These are phyloP conservation scores for Starmerella floricola DNA, from an alignment of 805 yeast species.

Conservation along the genomic window DNA sequence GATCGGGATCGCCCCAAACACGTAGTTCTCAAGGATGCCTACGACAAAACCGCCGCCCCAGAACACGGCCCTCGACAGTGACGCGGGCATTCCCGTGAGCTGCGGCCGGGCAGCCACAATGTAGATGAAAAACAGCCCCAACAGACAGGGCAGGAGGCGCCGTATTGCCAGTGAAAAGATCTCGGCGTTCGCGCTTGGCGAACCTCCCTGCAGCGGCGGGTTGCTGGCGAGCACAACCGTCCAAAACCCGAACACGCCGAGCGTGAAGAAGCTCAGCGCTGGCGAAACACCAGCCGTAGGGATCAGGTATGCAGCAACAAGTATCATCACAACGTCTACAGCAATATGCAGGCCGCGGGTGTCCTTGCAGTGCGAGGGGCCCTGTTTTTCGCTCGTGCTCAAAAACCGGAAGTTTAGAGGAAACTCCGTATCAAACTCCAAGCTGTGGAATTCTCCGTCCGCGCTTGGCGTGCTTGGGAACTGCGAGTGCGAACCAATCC, in stretches of 20 bases:
- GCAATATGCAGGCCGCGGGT: slow-evolving; percentile 47
- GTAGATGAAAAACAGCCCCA: slow-evolving; percentile 64
- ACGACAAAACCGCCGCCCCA: slow-evolving; percentile 82
- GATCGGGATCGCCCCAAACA: slow-evolving; percentile 79
- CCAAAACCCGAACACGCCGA: slow-evolving; percentile 66
- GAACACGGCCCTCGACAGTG: slow-evolving; percentile 32
- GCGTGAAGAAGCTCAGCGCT: slow-evolving; percentile 49
- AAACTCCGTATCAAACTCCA: slow-evolving; percentile 58
- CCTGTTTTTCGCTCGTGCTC: slow-evolving; percentile 25
- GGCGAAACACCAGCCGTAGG: slow-evolving; percentile 32
- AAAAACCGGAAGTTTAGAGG: slow-evolving; percentile 61
- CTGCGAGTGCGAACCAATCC: slow-evolving; percentile 39
- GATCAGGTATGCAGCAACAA: slow-evolving; percentile 33
- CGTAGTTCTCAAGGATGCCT: slow-evolving; percentile 72
- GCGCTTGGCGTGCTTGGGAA: slow-evolving; percentile 42
- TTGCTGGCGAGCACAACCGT: slow-evolving; percentile 71
- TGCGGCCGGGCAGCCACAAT: slow-evolving; percentile 32
- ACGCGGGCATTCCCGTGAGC: slow-evolving; percentile 22
- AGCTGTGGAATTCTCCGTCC: slow-evolving; percentile 38
- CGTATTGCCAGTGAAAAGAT: slow-evolving; percentile 60
- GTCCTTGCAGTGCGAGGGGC: slow-evolving; percentile 41
- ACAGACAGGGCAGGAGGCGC: slow-evolving; percentile 61
- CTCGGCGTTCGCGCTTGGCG: slow-evolving; percentile 45
- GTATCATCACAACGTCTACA: slow-evolving; percentile 50
- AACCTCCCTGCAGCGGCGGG: slow-evolving; percentile 39